Base-by-base conservation (phyloP, 805 yeast species). In the Ogataea corticis region DNA sequence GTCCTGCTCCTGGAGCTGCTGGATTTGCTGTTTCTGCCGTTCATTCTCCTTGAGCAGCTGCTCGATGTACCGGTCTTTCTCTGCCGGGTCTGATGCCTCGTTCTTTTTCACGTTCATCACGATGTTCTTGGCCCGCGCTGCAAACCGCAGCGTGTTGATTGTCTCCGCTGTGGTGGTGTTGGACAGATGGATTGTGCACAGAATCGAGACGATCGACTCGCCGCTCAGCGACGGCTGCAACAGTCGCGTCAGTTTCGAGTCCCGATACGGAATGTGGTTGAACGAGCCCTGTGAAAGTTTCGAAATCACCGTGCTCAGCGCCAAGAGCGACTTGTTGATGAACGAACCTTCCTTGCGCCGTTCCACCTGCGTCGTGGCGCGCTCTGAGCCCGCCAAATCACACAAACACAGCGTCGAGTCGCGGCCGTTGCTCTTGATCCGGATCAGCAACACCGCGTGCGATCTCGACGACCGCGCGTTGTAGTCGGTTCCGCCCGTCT, bases 321-420 rank as follows among this genome's bases (percentile, higher is more conserved):
- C 95, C 42, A 92, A 71, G 33, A 92, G 73, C 0, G 97, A 91
- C 62, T 90, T 90, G 70, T 92, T 92, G 62, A 92, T 92, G 61
- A 75, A 94, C 0, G 97, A 79, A 17, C 98, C 99, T 69, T 92
- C 99, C 64, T 90, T 88, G 44, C 97, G 72, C 56, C 98, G 76
- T 59, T 88, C 97, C 1, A 72, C 66, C 56, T 84, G 83, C 0
- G 87, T 73, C 2, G 84, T 80, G 0, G 95, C 96, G 42, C 86
- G 77, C 66, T 92, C 99, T n/a, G 96, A 86, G 23, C 99, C 99
- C 0, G 99, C 99, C 58, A 92, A 75, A 67, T 92, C 99, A 70
- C 98, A 92, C 45, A 92, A 72, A 28, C 92, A 87, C 27, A 92
- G 76, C 0, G 89, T 82, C 29, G 90, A 76, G 31, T 71, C 65